phyloP scores from a whole-genome alignment of 805 yeast species.

The Yamadazyma phyllophila region DNA sequence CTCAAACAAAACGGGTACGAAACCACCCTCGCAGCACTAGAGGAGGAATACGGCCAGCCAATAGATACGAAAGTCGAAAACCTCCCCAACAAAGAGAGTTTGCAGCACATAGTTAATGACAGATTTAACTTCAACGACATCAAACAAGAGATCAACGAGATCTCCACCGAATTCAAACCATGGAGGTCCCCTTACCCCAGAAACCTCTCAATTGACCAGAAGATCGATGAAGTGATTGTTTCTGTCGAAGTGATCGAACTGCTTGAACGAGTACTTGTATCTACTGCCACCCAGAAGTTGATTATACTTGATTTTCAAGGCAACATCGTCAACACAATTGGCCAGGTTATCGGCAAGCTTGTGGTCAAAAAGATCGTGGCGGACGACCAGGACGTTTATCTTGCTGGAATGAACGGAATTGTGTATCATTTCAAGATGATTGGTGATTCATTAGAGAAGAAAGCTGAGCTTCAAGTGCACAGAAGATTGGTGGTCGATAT shows the following conservation, averaged over 20 bases:
- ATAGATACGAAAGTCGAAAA: conserved; percentile 18
- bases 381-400: conserved; percentile 24
- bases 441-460: conserved; percentile 5
- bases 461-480: conserved; percentile 29
- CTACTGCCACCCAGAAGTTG: conserved; percentile 16
- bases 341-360: conserved; percentile 17
- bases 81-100: conserved; percentile 27
- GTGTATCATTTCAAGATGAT: conserved; percentile 15
- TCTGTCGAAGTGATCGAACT: conserved; percentile 14
- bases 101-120: conserved; percentile 40
- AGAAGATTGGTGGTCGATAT: conserved; percentile 38
- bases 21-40: conserved; percentile 48
- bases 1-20: conserved; percentile 47
- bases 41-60: conserved; percentile 43
- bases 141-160: conserved; percentile 10
- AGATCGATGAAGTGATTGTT: conserved; percentile 25
- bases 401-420: conserved; percentile 56
- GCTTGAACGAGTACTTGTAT: conserved; percentile 7
- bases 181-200: conserved; percentile 36
- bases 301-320: conserved; percentile 17
- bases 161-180: conserved; percentile 14
- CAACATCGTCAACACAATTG: conserved; percentile 15
- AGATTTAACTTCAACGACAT: conserved; percentile 27
- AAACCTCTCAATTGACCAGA: conserved; percentile 6
- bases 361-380: conserved; percentile 39